A percentile compares a stretch with the other conserved stretches of the same genome.
phyloP scores from a whole-genome alignment of 768 basidiomycete species.

The Tylopilus sp. region DNA sequence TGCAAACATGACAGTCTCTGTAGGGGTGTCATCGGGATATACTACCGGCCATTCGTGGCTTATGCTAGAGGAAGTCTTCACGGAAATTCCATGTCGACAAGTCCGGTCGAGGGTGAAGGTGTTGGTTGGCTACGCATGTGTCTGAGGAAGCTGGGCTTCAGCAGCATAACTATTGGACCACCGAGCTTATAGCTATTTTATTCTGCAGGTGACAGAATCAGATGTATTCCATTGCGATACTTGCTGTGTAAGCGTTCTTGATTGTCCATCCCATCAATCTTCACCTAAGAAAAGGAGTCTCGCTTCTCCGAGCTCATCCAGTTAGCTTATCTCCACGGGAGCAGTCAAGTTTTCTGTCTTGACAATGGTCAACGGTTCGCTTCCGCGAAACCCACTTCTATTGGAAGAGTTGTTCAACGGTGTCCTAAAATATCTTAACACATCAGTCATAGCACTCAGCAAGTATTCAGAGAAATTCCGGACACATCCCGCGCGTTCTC shows the following conservation, averaged over 20 bases:
- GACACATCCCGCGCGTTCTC: not conserved
- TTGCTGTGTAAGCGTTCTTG: too few species aligned
- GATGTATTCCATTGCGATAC: too few species aligned
- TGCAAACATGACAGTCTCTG: constrained; percentile 1
- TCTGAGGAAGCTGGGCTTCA: constrained; percentile 28
- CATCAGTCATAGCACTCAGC: not conserved
- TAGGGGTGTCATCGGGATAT: constrained; percentile 31
- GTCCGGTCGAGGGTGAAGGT: constrained; percentile 27
- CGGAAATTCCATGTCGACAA: constrained; percentile 4
- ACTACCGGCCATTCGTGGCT: constrained; percentile 29
- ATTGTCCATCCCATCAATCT: too few species aligned
- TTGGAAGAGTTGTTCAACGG: not conserved
- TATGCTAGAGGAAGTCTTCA: constrained; percentile 21
- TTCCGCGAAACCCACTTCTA: not conserved
- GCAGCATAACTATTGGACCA: constrained; percentile 27
- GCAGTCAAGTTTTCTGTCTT: not conserved
- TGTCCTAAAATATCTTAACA: not conserved
- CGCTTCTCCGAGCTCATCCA: too few species aligned
- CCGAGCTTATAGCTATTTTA: constrained; percentile 21
- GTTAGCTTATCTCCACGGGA: too few species aligned
- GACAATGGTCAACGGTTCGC: not conserved
- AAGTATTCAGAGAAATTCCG: not conserved
- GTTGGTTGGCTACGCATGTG: constrained; percentile 31
- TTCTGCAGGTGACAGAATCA: too few species aligned
- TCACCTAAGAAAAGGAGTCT: too few species aligned